Evolutionary conservation across 305 asterid species (phyloP), one percentile per base, ranked within the genome.

Genomic region (Fraxinus paxiana): DNA sequence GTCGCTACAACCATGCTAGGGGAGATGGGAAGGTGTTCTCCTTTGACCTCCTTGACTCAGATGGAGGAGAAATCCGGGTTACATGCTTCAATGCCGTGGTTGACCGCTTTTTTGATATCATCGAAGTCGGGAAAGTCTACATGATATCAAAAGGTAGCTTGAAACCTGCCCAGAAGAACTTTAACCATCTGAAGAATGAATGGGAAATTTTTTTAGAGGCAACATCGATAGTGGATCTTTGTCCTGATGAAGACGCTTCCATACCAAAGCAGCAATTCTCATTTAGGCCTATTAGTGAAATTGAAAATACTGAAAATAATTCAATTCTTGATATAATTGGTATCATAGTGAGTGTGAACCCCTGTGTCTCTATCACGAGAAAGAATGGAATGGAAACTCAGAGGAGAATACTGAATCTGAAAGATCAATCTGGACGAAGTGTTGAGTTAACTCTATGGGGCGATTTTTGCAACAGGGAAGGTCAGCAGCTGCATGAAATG

Each of bases 341-440:
- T 35, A 86, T 94, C 37, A 95, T 96, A 24, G 88, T 81, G 73
- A 77, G 84, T n/a, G 97, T 94, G 63, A 90, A 94, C 86, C 97
- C 98, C 71, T 92, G 97, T 77, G 97, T 94, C 80, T 96, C 95
- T 22, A 90, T 94, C 80, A 17, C 89, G 92, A 92, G 98, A 87
- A 94, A 94, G 90, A 96, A 96, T 87, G 99, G 99, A 75, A 91
- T 91, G 98, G 99, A 96, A 89, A 96, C 99, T 76, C 97, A 91
- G 80, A 89, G 93, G 88, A 89, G 98, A 87, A 85, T 88, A 80
- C 84, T 96, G 80, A 90, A 91, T 83, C 82, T 94, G 73, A 92
- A 94, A 91, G 98, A 94, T 84, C 93, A 91, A 79, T 90, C 97
- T 18, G 97, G 88, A 24, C 59, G 83, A 75, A 93, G 92, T 78